Base-by-base conservation (phyloP, 768 basidiomycete genomes). In the Podaxis sp. region DNA sequence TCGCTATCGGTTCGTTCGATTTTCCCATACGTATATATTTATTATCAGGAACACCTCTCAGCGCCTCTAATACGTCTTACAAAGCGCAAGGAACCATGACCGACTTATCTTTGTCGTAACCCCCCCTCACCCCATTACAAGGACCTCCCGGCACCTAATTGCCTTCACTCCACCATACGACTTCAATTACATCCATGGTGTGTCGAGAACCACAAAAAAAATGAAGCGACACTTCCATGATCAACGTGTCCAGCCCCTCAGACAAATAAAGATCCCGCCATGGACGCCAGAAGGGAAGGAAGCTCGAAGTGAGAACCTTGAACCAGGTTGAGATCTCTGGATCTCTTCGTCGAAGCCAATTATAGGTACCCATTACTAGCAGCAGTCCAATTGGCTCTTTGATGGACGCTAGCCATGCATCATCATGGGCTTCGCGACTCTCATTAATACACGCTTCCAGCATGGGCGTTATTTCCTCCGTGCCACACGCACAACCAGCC, bases 241-340 rank as follows among this genome's bases (percentile, higher is more conserved):
- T 12, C 51, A 36, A n/a, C 27, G 15, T 47, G 46, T 33, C n/a
- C 19, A 9, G n/a, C 33, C n/a, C 43, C 43, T 46, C 43, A 17
- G 15, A 19, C 54, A 38, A 40, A 55, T 40, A 55, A 55, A 40
- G 13, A 33, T 25, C 19, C 8, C 13, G 24, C 25, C 40, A 53
- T 22, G 25, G 29, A 27, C 43, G 37, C 52, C 29, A 55, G 60
- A 55, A 55, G 53, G 43, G 37, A 47, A 36, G 36, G 53, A 61
- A 61, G 46, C 43, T 36, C 40, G 22, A 22, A 55, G 53, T 61
- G 60, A 61, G 60, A 61, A 61, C 36, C 43, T 41, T 54, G 60
- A 55, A 25, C 33, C 36, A 54, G 25, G 46, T 59, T 61, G 19
- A 46, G 60, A 47, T 55, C 53, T 59, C 49, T 15, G 57, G 46